A percentile compares a stretch with the other conserved stretches of the same genome.
These are phyloP conservation scores for Fraxinus sp. DNA, from an alignment of 305 asterid species.

Conservation along the genomic window DNA sequence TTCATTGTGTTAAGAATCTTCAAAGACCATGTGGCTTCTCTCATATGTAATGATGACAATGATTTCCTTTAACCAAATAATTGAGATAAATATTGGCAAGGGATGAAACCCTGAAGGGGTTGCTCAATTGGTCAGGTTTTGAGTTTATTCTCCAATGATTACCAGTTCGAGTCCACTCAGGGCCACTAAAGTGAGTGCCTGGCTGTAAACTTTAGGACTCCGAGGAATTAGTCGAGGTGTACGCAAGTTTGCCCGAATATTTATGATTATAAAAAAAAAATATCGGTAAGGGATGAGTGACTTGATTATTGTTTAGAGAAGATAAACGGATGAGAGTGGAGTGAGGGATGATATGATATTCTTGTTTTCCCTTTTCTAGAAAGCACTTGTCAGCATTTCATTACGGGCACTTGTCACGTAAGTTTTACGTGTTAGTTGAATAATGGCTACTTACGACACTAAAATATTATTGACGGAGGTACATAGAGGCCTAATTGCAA, in stretches of 20 bases:
- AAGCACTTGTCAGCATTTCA: neutral
- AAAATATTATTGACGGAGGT: neutral
- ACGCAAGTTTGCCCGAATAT: no score
- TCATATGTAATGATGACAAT: neutral
- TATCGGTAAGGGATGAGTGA: neutral
- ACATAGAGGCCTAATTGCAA: neutral
- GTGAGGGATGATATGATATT: neutral
- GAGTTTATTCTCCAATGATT: no score
- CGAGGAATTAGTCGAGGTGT: no score
- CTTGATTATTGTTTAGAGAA: neutral
- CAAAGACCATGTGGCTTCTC: neutral
- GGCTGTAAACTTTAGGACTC: no score
- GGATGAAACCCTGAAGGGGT: neutral
- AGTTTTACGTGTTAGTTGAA: neutral
- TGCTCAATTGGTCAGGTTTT: no score
- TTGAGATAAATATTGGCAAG: neutral
- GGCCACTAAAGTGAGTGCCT: no score
- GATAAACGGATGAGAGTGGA: neutral
- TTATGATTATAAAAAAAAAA: neutral
- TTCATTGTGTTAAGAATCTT: neutral
- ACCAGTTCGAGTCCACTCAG: no score
- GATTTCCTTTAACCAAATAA: neutral
- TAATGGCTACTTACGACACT: neutral
- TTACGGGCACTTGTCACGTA: neutral
- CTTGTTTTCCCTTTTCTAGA: neutral